These are phyloP conservation scores for Alternaria longipes DNA, from an alignment of 2,329 filamentous ascomycete species.

Conservation along the genomic window DNA sequence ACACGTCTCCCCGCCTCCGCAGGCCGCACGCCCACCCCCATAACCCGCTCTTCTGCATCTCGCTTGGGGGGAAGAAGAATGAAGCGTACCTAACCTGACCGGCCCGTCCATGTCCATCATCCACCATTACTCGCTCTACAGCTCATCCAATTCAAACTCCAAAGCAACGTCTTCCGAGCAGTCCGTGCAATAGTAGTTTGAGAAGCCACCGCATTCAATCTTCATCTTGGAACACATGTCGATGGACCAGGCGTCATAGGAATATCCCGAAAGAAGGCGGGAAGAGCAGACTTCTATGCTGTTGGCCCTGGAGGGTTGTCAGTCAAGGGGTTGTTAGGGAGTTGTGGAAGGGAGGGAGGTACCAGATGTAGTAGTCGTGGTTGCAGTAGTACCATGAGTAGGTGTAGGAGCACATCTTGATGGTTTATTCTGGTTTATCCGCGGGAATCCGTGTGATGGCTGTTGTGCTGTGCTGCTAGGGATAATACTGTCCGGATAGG, in stretches of 20 bases:
- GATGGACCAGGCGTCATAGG: constrained; percentile 59
- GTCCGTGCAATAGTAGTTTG: constrained; percentile 56
- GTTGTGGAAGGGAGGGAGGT: not conserved
- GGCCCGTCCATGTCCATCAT: not conserved
- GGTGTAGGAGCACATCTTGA: constrained; percentile 57
- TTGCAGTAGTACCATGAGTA: constrained; percentile 60
- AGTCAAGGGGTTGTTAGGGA: not conserved
- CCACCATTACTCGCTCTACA: constrained; percentile 23
- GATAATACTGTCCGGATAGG: not conserved
- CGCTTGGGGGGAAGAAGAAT: not conserved
- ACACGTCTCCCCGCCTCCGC: constrained; percentile 4
- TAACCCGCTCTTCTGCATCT: not conserved
- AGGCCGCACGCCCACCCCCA: not conserved
- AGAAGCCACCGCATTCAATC: constrained; percentile 54
- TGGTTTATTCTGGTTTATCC: not conserved
- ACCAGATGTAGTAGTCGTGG: constrained; percentile 60
- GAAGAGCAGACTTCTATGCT: constrained; percentile 57
- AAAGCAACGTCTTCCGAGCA: constrained; percentile 56
- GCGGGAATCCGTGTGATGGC: not conserved
- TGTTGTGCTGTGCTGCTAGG: not conserved
- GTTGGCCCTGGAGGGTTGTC: constrained; percentile 43
- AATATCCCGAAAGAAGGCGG: constrained; percentile 57
- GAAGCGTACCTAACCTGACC: constrained; percentile 6
- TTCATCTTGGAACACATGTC: constrained; percentile 59
- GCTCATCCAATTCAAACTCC: constrained; percentile 55